Evolutionary conservation across 208 protist species (phyloP).

Genomic region (Trypanosoma brucei): DNA sequence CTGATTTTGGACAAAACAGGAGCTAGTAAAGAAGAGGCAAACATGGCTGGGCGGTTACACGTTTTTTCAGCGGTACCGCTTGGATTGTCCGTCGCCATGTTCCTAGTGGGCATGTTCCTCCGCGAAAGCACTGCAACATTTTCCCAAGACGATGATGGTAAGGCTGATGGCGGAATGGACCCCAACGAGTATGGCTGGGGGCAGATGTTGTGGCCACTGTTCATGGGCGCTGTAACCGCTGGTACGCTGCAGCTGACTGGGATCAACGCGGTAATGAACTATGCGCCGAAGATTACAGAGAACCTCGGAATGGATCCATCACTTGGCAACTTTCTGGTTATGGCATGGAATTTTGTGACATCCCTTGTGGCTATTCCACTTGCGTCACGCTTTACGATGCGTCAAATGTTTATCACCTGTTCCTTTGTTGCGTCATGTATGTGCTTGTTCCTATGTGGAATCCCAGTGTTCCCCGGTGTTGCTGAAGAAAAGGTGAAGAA

Average conservation of each 20-base stretch:
- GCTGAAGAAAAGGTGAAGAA: slow-evolving; percentile 37
- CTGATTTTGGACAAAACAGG: slow-evolving; percentile 52
- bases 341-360: slow-evolving; percentile 86
- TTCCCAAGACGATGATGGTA: slow-evolving; percentile 14
- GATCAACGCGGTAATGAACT: slow-evolving; percentile 87
- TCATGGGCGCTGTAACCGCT: slow-evolving; percentile 47
- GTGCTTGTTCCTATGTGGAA: slow-evolving; percentile 74
- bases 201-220: slow-evolving; percentile 38
- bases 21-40: slow-evolving; percentile 29
- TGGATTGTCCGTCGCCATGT: slow-evolving; percentile 42
- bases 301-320: slow-evolving; percentile 56
- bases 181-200: slow-evolving; percentile 44
- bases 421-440: slow-evolving; percentile 48
- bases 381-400: slow-evolving; percentile 57
- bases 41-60: slow-evolving; percentile 61
- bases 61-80: slow-evolving; percentile 62
- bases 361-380: slow-evolving; percentile 61
- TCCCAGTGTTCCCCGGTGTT: slow-evolving; percentile 73
- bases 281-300: slow-evolving; percentile 73
- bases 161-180: slow-evolving; percentile 18
- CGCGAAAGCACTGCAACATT: slow-evolving; percentile 7
- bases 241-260: slow-evolving; percentile 77
- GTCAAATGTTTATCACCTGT: slow-evolving; percentile 62
- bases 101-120: slow-evolving; percentile 39
- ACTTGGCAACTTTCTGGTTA: slow-evolving; percentile 76